Base-by-base conservation (phyloP, 306 rosid genomes). In the Quercus mongolica region DNA sequence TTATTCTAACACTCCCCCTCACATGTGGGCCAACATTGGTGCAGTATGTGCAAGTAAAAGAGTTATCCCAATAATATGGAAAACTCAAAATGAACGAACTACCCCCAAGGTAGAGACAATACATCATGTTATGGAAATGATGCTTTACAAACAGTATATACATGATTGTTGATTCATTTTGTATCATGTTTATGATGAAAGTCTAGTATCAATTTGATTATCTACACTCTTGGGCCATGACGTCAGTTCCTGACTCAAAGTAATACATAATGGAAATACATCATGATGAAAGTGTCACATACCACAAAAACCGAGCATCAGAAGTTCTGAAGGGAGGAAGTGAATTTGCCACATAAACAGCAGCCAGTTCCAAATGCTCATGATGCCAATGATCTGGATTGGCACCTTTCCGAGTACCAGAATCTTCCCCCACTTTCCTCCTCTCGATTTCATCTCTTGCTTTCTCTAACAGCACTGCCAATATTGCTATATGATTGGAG, bases 401-500 rank as follows among this genome's bases (percentile, higher is more conserved):
- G 65, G 80, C 73, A 77, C 84, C 87, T 63, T 76, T 85, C 72
- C 71, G 75, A 72, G 81, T 38, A 33, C 17, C 59, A 67, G 89
- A 80, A 55, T 76, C 78, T 79, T 89, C 86, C 80, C 79, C 81
- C 25, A 2, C 76, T 73, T 78, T 90, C 87, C 80, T 76, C 81
- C 87, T 84, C 75, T 56, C 77, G 63, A 83, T 85, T 88, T 74
- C 59, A 57, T 81, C 75, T 85, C 95, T 87, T 75, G 91, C 95
- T 80, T 89, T 94, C 79, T 89, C 90, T 52, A 94, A 78, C 74
- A 94, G 97, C 83, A 80, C 76, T 44, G 95, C 91, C 86, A 94
- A 84, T 73, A 87, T 80, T 76, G 89, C 87, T 79, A 94, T 85
- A 67, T 26, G 76, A 69, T 89, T 85, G 38, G 90, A 84, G 70